Evolutionary conservation across 371 early-diverging fungal species (phyloP), one percentile per base, ranked within the genome.

Genomic region (Dichotomocladium elegans): DNA sequence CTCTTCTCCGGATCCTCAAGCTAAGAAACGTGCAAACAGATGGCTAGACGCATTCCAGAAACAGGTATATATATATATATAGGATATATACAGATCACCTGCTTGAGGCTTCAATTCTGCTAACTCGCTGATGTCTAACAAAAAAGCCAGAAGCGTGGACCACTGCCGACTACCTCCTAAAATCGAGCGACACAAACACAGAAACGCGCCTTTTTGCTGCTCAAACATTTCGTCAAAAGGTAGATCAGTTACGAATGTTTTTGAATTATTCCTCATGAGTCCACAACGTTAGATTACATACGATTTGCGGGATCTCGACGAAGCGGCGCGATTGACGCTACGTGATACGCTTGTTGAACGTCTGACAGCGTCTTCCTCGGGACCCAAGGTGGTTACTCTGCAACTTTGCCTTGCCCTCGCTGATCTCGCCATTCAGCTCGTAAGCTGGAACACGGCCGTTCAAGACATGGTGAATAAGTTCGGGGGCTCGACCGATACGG

Each of bases 1-100:
- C 46, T 58, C 55, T n/a, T 43, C 63, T 3, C 54, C 51, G 7
- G 70, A 77, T 55, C 47, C 63, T 12, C 60, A 55, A 53, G 49
- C 70, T 25, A 83, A 77, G 48, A 74, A 78, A 53, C 75, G 88
- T 55, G 95, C 95, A 28, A 81, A 78, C 59, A 55, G 62, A 28
- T 96, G 94, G 94, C 79, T 98, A 44, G 83, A 89, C 59, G 72
- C 70, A 45, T 98, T 94, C 66, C 96, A 95, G 68, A 88, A 90
- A 62, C 89, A 87, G 79, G 95, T 92, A 79, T 12, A 21, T 29
- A 22, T 24, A 8, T 19, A 11, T 11, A 2, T 19, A 12, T 27
- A 11, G 2, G 27, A 41, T 0, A 19, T 41, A 4, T 17, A 24
- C 15, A 29, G n/a, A 17, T 40, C 21, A 41, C 22, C 21, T 3